Evolutionary conservation across 1,139 yeast species (phyloP).

Genomic region (Eremothecium coryli): DNA sequence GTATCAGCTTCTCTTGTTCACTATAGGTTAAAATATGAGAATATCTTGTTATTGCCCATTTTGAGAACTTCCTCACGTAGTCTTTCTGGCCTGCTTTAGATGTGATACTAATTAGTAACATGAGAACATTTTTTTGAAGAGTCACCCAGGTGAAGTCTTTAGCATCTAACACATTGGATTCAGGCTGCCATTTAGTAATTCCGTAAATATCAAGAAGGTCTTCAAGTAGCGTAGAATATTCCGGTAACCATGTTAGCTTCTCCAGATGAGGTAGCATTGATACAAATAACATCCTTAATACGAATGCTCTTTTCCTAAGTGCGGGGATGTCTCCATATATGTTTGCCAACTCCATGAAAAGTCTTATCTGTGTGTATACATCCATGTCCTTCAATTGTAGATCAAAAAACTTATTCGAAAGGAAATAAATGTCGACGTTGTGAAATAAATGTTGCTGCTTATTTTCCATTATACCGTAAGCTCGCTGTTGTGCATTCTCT

Average conservation of each 20-base stretch:
- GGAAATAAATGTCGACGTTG: slow-evolving; percentile 39
- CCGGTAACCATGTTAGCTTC: slow-evolving; percentile 5
- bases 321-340: slow-evolving; percentile 56
- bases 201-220: slow-evolving; percentile 38
- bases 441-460: slow-evolving; percentile 22
- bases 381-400: slow-evolving; percentile 37
- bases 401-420: slow-evolving; percentile 40
- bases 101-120: slow-evolving; percentile 46
- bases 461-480: slow-evolving; percentile 20
- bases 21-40: slow-evolving; percentile 40
- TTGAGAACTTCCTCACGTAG: slow-evolving; percentile 41
- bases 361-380: slow-evolving; percentile 45
- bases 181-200: slow-evolving; percentile 27
- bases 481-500: slow-evolving; percentile 4
- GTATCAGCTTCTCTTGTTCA: slow-evolving; percentile 38
- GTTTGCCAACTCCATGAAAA: slow-evolving; percentile 59
- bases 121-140: slow-evolving; percentile 49
- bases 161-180: slow-evolving; percentile 18
- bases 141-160: slow-evolving; percentile 42
- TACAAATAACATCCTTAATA: slow-evolving; percentile 51
- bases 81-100: slow-evolving; percentile 42
- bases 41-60: slow-evolving; percentile 47
- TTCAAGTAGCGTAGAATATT: slow-evolving; percentile 34
- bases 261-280: slow-evolving; percentile 40
- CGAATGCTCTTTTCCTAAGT: slow-evolving; percentile 59